phyloP scores from a whole-genome alignment of 2,329 filamentous ascomycete species.

The Metarhizium guizhouense region DNA sequence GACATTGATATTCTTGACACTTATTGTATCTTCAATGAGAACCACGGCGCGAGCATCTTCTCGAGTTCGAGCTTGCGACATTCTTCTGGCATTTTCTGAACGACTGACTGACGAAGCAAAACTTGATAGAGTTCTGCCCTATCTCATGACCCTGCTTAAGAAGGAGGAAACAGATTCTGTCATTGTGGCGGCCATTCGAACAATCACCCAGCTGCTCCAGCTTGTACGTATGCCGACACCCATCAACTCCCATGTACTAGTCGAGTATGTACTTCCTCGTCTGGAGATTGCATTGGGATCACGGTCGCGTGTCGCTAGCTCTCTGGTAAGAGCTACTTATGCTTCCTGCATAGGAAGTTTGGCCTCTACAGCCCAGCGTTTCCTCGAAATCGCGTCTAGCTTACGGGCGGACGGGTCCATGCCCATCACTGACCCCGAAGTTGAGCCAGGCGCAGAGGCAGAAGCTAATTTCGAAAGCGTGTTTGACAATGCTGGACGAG shows the following conservation, averaged over 20 bases:
- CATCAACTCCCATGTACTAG: constrained; percentile 60
- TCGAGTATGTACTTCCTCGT: constrained; percentile 58
- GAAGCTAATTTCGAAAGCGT: constrained; percentile 70
- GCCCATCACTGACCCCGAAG: constrained; percentile 66
- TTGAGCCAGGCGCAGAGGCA: constrained; percentile 60
- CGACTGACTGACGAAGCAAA: constrained; percentile 91
- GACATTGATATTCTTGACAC: constrained; percentile 81
- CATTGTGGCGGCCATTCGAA: constrained; percentile 73
- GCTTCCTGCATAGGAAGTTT: constrained; percentile 86
- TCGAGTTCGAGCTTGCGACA: constrained; percentile 79
- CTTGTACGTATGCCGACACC: constrained; percentile 82
- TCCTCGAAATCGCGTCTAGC: constrained; percentile 85
- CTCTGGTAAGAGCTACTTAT: constrained; percentile 80
- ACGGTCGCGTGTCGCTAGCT: constrained; percentile 39
- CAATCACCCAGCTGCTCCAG: constrained; percentile 79
- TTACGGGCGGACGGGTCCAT: constrained; percentile 76
- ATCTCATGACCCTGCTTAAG: constrained; percentile 67
- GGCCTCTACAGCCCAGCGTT: constrained; percentile 74
- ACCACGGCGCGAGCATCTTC: constrained; percentile 86
- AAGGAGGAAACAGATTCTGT: constrained; percentile 79
- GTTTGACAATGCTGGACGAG: constrained; percentile 78
- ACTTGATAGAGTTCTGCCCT: constrained; percentile 84
- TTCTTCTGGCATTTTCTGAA: constrained; percentile 86
- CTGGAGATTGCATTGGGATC: constrained; percentile 46
- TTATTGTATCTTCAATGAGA: constrained; percentile 80